A percentile compares a stretch with the other conserved stretches of the same genome.
These are phyloP conservation scores for Chaetomiaceae sp. DNA, from an alignment of 2,329 filamentous ascomycete species.

Conservation along the genomic window DNA sequence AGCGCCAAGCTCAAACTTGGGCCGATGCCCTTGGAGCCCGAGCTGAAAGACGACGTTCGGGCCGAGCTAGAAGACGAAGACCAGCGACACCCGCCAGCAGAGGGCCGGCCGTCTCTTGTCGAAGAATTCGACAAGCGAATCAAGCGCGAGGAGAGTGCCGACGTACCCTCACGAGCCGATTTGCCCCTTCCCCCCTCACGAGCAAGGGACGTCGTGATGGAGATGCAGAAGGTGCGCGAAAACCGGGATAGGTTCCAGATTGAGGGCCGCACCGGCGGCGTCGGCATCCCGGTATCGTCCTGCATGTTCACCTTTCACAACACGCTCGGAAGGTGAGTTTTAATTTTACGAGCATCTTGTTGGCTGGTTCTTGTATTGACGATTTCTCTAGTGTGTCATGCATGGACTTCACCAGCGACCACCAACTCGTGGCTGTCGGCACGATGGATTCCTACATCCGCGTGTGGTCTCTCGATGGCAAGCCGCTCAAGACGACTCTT, in stretches of 20 bases:
- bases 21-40: slow-evolving; percentile 74
- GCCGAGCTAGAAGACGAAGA: slow-evolving; percentile 86
- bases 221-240: slow-evolving; percentile 90
- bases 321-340: slow-evolving; percentile 78
- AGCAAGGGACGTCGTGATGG: slow-evolving; percentile 85
- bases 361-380: slow-evolving; percentile 1
- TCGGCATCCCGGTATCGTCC: slow-evolving; percentile 77
- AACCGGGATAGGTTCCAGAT: slow-evolving; percentile 89
- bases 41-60: slow-evolving; percentile 78
- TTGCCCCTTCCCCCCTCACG: slow-evolving; percentile 84
- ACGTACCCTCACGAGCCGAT: slow-evolving; percentile 72
- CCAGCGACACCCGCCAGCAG: slow-evolving; percentile 63
- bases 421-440: slow-evolving; percentile 78
- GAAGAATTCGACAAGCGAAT: slow-evolving; percentile 85
- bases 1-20: slow-evolving; percentile 66
- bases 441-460: slow-evolving; percentile 94
- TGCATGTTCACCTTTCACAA: slow-evolving; percentile 99
- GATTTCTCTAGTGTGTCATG: slow-evolving; percentile 65
- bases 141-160: slow-evolving; percentile 84
- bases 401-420: slow-evolving; percentile 92
- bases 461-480: slow-evolving; percentile 87
- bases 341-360: slow-evolving; percentile 5
- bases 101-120: slow-evolving; percentile 68
- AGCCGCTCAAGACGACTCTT: slow-evolving; percentile 66
- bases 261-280: slow-evolving; percentile 75